A percentile compares a stretch with the other conserved stretches of the same genome.
Conservation (phyloP, 805 yeast genomes). For the Barnettozyma siamensis region DNA sequence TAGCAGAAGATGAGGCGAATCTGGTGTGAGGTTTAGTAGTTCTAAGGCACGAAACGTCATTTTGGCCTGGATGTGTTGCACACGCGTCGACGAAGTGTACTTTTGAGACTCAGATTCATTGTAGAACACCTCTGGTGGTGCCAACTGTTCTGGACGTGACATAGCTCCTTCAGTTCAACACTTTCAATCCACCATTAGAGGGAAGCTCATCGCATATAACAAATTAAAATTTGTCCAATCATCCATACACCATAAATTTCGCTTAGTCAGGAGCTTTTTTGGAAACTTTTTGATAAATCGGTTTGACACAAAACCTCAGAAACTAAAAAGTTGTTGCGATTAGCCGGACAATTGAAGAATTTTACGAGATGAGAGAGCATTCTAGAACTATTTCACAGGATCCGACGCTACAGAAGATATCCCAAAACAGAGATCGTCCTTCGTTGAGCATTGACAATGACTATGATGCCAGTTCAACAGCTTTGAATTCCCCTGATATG, state of each 20-base stretch:
- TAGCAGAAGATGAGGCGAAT: constrained; percentile 58
- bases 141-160: constrained; percentile 96
- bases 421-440: neutral
- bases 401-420: neutral
- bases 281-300: neutral
- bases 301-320: neutral
- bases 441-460: constrained; percentile 3
- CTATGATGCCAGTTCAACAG: constrained; percentile 3
- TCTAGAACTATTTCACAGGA: neutral
- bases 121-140: constrained; percentile 95
- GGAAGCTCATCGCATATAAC: no score
- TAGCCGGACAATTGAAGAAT: no score
- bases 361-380: neutral
- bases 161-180: no score
- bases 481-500: no score
- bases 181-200: no score
- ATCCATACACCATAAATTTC: neutral
- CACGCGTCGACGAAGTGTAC: constrained; percentile 91
- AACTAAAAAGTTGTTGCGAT: neutral
- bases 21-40: constrained; percentile 59
- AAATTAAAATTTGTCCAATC: neutral
- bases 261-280: neutral
- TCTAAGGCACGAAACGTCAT: constrained; percentile 95
- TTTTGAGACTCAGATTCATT: constrained; percentile 85
- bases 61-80: constrained; percentile 96